A percentile compares a stretch with the other conserved stretches of the same genome.
Conservation (phyloP, 768 basidiomycete species). For the Suillus discolor region DNA sequence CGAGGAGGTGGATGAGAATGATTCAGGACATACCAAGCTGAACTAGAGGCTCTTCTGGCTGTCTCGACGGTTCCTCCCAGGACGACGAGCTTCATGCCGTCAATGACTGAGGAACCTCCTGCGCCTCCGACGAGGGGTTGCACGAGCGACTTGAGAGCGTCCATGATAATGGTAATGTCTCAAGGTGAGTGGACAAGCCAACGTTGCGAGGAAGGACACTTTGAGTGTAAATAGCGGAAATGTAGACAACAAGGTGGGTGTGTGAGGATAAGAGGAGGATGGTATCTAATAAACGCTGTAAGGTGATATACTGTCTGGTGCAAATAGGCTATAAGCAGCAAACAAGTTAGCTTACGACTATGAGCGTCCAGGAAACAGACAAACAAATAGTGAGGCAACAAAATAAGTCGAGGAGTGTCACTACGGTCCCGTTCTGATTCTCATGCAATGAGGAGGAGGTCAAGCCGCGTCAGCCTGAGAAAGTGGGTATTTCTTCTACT, state of each 20-base stretch:
- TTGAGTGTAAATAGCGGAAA: constrained; percentile 18
- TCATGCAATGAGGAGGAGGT: constrained; percentile 25
- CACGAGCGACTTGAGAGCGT: constrained; percentile 79
- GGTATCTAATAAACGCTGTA: constrained; percentile 14
- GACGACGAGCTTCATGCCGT: constrained; percentile 89
- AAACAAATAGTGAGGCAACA: neutral
- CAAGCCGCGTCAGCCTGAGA: constrained; percentile 39
- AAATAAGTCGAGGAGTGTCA: constrained; percentile 5
- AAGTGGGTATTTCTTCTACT: constrained; percentile 27
- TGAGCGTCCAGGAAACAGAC: neutral
- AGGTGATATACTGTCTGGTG: constrained; percentile 18
- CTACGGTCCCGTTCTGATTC: neutral
- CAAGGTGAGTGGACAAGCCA: constrained; percentile 37
- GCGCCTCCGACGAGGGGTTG: constrained; percentile 78
- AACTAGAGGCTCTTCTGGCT: constrained; percentile 77
- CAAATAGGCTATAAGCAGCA: constrained; percentile 9
- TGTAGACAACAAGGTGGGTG: constrained; percentile 26
- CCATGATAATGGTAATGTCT: constrained; percentile 49
- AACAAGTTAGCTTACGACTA: neutral
- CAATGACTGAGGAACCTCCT: constrained; percentile 77
- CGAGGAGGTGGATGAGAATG: constrained; percentile 10
- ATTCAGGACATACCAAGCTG: constrained; percentile 65
- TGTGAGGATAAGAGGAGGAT: constrained; percentile 16
- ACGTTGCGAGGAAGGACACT: constrained; percentile 32
- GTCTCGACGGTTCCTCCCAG: constrained; percentile 89